Evolutionary conservation across 2,329 filamentous ascomycete genomes (phyloP).

Genomic region (Fusarium virguliforme): DNA sequence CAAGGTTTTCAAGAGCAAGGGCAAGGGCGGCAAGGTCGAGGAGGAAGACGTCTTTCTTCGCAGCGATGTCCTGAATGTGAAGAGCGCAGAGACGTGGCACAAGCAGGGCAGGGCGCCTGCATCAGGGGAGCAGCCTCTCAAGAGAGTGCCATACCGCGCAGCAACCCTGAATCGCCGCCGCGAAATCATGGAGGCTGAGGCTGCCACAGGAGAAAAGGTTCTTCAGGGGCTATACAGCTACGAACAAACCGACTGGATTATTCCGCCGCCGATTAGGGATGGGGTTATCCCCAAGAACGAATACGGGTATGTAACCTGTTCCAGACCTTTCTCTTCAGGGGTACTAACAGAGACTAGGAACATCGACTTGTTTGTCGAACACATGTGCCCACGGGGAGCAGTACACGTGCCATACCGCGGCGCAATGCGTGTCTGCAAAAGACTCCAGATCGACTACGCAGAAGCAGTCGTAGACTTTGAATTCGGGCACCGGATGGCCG

Average conservation of each 20-base stretch:
- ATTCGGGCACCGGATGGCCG: conserved; percentile 94
- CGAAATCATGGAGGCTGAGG: conserved; percentile 89
- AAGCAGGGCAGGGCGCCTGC: conserved; percentile 90
- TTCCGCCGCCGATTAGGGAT: conserved; percentile 86
- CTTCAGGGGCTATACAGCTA: conserved; percentile 88
- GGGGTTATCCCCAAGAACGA: conserved; percentile 93
- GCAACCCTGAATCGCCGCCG: conserved; percentile 90
- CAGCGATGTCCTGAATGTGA: conserved; percentile 85
- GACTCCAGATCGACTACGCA: conserved; percentile 88
- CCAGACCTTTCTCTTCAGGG: neutral
- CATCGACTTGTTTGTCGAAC: conserved; percentile 94
- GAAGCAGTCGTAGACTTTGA: conserved; percentile 98
- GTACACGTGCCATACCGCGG: conserved; percentile 87
- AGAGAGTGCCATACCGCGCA: conserved; percentile 90
- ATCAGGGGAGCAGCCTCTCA: conserved; percentile 81
- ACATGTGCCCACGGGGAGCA: conserved; percentile 90
- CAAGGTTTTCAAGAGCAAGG: conserved; percentile 81
- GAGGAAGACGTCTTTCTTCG: conserved; percentile 87
- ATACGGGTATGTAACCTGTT: conserved; percentile 72
- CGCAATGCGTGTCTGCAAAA: conserved; percentile 84
- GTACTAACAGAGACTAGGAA: conserved; percentile 67
- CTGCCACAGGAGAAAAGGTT: conserved; percentile 84
- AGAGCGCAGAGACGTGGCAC: conserved; percentile 97
- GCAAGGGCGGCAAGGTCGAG: conserved; percentile 80
- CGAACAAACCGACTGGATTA: conserved; percentile 95